Evolutionary conservation across 768 basidiomycete genomes (phyloP).

Genomic region (Leccinum uliginosum): DNA sequence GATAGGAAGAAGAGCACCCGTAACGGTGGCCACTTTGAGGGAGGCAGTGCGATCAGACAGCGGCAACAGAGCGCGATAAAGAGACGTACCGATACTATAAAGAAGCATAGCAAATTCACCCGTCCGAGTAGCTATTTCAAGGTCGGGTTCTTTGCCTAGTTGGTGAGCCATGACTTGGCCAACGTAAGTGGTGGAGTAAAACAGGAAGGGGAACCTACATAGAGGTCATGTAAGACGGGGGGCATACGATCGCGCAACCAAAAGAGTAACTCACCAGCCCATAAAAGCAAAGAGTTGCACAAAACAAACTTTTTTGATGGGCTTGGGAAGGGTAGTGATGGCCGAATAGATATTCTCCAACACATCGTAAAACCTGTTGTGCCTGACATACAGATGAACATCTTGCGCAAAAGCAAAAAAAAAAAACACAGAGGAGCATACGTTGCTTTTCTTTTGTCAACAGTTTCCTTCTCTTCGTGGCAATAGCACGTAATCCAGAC

Average conservation of each 20-base stretch:
- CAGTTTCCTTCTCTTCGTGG: constrained; percentile 74
- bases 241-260: neutral
- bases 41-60: neutral
- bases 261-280: constrained; percentile 65
- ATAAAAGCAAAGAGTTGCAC: constrained; percentile 96
- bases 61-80: neutral
- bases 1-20: constrained; percentile 77
- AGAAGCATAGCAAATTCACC: constrained; percentile 88
- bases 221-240: constrained; percentile 8
- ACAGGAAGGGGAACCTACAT: constrained; percentile 88
- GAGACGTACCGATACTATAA: constrained; percentile 72
- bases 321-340: constrained; percentile 69
- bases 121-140: constrained; percentile 76
- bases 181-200: constrained; percentile 91
- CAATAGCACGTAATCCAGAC: constrained; percentile 87
- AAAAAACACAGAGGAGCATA: constrained; percentile 15
- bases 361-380: constrained; percentile 66
- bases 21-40: constrained; percentile 71
- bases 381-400: constrained; percentile 9
- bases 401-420: neutral
- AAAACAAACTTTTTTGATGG: constrained; percentile 84
- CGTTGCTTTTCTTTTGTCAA: constrained; percentile 43
- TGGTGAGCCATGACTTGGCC: constrained; percentile 92
- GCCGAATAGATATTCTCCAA: constrained; percentile 74
- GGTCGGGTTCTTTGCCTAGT: constrained; percentile 65